phyloP scores from a whole-genome alignment of 1,284 basidiomycete species.

The Mycosarcoma maydis region DNA sequence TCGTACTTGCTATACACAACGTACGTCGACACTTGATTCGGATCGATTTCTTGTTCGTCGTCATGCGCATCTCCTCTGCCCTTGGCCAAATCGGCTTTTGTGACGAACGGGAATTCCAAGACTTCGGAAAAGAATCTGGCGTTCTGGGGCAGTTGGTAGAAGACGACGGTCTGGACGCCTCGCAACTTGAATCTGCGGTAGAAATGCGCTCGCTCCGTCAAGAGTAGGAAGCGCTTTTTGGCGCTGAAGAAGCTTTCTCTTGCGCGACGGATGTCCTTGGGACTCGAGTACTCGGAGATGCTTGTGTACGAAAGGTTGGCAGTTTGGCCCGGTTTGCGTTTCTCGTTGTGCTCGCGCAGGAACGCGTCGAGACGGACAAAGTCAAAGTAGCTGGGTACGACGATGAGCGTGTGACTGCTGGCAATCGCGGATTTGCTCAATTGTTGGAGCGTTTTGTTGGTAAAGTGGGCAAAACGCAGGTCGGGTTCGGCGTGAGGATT shows the following conservation, averaged over 20 bases:
- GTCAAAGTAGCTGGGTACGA: slow-evolving; percentile 95
- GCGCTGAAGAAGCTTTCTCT: slow-evolving; percentile 91
- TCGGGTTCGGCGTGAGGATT: slow-evolving; percentile 84
- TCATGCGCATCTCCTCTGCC: not conserved
- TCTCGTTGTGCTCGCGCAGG: slow-evolving; percentile 72
- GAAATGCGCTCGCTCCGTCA: slow-evolving; percentile 98
- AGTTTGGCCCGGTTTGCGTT: slow-evolving; percentile 63
- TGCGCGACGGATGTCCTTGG: slow-evolving; percentile 90
- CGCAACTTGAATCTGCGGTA: slow-evolving; percentile 79
- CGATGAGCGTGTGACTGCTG: slow-evolving; percentile 84
- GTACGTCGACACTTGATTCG: slow-evolving; percentile 73
- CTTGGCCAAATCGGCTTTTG: slow-evolving; percentile 17
- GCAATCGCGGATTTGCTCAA: slow-evolving; percentile 90
- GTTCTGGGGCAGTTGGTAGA: slow-evolving; percentile 91
- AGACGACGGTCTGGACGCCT: slow-evolving; percentile 89
- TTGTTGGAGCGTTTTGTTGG: slow-evolving; percentile 81
- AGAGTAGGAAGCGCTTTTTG: slow-evolving; percentile 83
- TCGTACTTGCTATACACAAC: slow-evolving; percentile 89
- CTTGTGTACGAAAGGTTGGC: slow-evolving; percentile 73
- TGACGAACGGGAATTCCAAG: slow-evolving; percentile 82
- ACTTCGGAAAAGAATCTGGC: slow-evolving; percentile 90
- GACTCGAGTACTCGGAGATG: slow-evolving; percentile 94
- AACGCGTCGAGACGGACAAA: slow-evolving; percentile 90
- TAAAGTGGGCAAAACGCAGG: slow-evolving; percentile 85
- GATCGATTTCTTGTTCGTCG: slow-evolving; percentile 71